A percentile compares a stretch with the other conserved stretches of the same genome.
Evolutionary conservation across 257 asterid species (phyloP).

Genomic region (Gynochthodes officinalis): DNA sequence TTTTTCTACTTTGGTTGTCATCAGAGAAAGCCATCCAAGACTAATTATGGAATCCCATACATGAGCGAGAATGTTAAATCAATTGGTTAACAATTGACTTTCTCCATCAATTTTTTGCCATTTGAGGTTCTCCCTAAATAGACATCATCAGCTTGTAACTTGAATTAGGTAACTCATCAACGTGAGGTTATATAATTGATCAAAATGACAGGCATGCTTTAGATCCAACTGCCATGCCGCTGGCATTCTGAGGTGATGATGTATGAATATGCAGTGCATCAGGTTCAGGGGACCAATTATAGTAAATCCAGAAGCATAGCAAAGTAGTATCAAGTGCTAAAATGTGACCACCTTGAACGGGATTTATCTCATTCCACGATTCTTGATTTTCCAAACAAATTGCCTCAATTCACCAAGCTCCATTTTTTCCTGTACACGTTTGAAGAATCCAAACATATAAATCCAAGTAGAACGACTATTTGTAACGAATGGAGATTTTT

Average conservation of each 20-base stretch:
- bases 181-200: constrained; percentile 3
- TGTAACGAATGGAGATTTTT: background rate
- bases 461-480: constrained; percentile 25
- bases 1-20: background rate
- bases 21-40: background rate
- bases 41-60: no score
- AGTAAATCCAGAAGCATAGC: no score
- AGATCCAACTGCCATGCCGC: background rate
- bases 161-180: constrained; percentile 4
- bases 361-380: background rate
- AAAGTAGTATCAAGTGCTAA: background rate
- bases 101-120: background rate
- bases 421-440: background rate
- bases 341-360: background rate
- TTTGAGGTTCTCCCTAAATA: background rate
- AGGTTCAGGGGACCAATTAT: background rate
- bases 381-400: constrained; percentile 27
- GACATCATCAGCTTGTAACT: background rate
- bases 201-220: constrained; percentile 2
- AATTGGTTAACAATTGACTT: constrained; percentile 5
- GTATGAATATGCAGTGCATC: background rate
- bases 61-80: no score
- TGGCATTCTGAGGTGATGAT: constrained; percentile 2
- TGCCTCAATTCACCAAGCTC: background rate
- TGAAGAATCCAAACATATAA: constrained; percentile 20